Base-by-base conservation (phyloP, 2,329 filamentous ascomycete species). In the Apiospora arundinis region DNA sequence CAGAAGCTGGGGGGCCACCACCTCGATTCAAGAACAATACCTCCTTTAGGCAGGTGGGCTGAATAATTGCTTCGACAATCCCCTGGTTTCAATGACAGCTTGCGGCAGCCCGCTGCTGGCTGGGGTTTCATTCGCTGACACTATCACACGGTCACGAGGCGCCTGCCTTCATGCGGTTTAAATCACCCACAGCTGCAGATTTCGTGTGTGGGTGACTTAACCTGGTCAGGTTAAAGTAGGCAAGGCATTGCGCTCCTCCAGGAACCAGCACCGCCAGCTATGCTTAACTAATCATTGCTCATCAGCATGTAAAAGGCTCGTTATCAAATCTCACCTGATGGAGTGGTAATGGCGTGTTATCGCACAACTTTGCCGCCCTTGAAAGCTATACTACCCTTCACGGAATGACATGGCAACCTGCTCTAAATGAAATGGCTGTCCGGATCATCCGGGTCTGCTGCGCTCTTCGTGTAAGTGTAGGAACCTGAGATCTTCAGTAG, bases 21-120 rank as follows among this genome's bases (percentile, higher is more conserved):
- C 56, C 56, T 63, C 32, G 32, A 40, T 7, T 49, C 52, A 63
- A 18, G 21, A 40, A 11, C 18, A 40, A 8, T 40, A 18, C 56
- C 56, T 28, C 32, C 7, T 63, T 63, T 63, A 63, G 56, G 56
- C 56, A 63, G 56, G 56, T 63, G 56, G 56, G 56, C 32, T 63
- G 32, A 63, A 40, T 63, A 37, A 63, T n/a, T n/a, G 3, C 28
- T n/a, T 60, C 16, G 18, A 60, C 28, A 60, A 60, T 18, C 56
- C 56, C 32, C 11, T 40, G 56, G 56, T 63, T 63, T 3, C 56
- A 63, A 63, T 28, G 56, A 11, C 56, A 56, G 25, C 12, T 28
- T 11, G 23, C 56, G 18, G 32, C 14, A 63, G 56, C 52, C 32
- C 16, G 28, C 28, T 25, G 52, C 52, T 56, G 28, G 14, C 49